A percentile compares a stretch with the other conserved stretches of the same genome.
Conservation (phyloP, 805 yeast species). For the Helenozyma baotianmanensis region DNA sequence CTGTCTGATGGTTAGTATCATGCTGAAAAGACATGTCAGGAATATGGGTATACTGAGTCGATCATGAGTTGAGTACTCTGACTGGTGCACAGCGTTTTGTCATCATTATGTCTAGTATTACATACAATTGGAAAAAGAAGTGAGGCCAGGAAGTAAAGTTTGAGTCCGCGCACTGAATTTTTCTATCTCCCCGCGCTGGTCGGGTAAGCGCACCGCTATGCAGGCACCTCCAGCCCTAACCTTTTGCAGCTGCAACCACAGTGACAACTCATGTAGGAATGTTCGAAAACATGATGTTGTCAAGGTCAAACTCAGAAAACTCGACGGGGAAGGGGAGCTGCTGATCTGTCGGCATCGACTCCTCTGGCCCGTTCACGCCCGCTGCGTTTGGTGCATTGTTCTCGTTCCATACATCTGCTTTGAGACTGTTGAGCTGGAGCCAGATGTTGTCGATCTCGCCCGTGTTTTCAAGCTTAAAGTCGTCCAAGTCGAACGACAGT, state of each 20-base stretch:
- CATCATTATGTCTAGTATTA: conserved; percentile 27
- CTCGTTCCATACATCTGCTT: too few species aligned
- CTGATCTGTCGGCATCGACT: too few species aligned
- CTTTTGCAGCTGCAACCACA: too few species aligned
- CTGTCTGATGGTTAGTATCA: conserved; percentile 12
- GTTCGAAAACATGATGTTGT: too few species aligned
- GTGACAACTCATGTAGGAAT: too few species aligned
- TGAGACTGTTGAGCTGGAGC: conserved; percentile 7
- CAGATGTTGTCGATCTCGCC: conserved; percentile 9
- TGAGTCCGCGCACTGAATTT: background rate
- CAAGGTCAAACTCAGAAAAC: too few species aligned
- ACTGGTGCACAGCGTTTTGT: conserved; percentile 53
- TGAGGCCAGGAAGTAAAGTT: too few species aligned
- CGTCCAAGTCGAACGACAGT: conserved; percentile 4
- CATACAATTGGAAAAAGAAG: conserved; percentile 10
- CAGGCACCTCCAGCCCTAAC: conserved; percentile 1
- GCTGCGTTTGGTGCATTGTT: too few species aligned
- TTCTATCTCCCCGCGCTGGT: background rate
- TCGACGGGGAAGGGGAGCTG: too few species aligned
- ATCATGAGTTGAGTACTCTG: conserved; percentile 45
- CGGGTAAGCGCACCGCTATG: conserved; percentile 7
- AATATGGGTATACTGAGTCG: conserved; percentile 44
- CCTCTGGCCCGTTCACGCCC: too few species aligned
- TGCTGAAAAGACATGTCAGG: conserved; percentile 28
- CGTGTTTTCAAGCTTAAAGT: background rate